Evolutionary conservation across 2,329 filamentous ascomycete genomes (phyloP).

Genomic region (Truncatella angustata): DNA sequence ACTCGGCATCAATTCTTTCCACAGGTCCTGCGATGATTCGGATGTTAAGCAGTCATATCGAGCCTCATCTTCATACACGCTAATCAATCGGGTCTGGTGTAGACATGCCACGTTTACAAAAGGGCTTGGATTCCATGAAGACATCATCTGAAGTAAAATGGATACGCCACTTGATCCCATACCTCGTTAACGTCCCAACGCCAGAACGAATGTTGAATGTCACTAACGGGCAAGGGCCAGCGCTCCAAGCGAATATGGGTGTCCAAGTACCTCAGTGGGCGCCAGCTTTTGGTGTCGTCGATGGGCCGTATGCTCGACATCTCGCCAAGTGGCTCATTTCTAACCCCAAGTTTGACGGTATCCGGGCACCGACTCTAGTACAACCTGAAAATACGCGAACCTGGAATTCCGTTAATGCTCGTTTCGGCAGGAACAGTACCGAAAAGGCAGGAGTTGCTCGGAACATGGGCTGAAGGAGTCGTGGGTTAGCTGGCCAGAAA

Average conservation of each 20-base stretch:
- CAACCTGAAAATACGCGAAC: conserved; percentile 39
- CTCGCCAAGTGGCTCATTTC: conserved; percentile 95
- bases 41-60: too few species aligned
- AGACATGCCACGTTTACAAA: too few species aligned
- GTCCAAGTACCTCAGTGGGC: conserved; percentile 72
- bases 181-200: conserved; percentile 68
- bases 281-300: conserved; percentile 83
- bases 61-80: too few species aligned
- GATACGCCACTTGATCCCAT: conserved; percentile 89
- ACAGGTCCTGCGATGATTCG: too few species aligned
- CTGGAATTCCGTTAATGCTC: conserved; percentile 61
- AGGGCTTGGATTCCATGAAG: too few species aligned
- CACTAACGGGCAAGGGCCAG: conserved; percentile 70
- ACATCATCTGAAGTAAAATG: too few species aligned
- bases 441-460: conserved; percentile 47
- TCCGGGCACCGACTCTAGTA: conserved; percentile 45
- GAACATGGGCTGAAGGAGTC: conserved; percentile 49
- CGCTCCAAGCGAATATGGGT: conserved; percentile 60
- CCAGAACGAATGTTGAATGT: conserved; percentile 69
- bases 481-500: conserved; percentile 56
- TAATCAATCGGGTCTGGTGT: too few species aligned
- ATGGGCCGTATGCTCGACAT: conserved; percentile 91
- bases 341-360: conserved; percentile 80
- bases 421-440: conserved; percentile 76
- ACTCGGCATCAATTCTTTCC: too few species aligned